A percentile compares a stretch with the other conserved stretches of the same genome.
Evolutionary conservation across 805 yeast genomes (phyloP).

Genomic region (Torulaspora maleeae): DNA sequence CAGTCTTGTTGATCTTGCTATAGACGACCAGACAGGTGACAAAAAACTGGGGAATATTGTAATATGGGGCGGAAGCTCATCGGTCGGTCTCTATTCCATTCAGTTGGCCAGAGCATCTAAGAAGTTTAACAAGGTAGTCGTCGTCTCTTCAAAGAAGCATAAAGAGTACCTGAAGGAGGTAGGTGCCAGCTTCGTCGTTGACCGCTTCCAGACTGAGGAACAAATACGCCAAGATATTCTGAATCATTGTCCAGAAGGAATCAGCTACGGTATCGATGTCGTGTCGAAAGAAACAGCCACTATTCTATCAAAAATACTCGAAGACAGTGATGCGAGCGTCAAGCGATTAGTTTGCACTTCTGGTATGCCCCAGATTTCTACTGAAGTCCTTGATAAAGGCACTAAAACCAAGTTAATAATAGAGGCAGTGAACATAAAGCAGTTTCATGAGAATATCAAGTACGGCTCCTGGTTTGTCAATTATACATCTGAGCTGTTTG

Average conservation of each 20-base stretch:
- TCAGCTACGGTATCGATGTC: constrained; percentile 42
- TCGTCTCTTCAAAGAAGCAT: constrained; percentile 43
- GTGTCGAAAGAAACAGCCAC: constrained; percentile 41
- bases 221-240: constrained; percentile 21
- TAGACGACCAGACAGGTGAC: constrained; percentile 10
- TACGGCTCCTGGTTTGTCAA: constrained; percentile 38
- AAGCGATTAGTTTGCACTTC: constrained; percentile 40
- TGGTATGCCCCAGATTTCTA: constrained; percentile 30
- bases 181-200: constrained; percentile 44
- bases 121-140: constrained; percentile 36
- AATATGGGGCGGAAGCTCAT: constrained; percentile 49
- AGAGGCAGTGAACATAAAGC: constrained; percentile 38
- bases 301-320: constrained; percentile 31
- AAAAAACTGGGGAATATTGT: constrained; percentile 25
- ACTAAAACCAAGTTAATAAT: constrained; percentile 27
- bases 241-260: constrained; percentile 27
- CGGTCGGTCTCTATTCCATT: constrained; percentile 42
- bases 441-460: constrained; percentile 41
- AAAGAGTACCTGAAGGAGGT: constrained; percentile 33
- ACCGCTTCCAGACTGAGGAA: constrained; percentile 32
- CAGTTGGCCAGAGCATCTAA: constrained; percentile 42
- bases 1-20: constrained; percentile 14
- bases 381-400: constrained; percentile 7
- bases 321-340: constrained; percentile 14
- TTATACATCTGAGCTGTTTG: constrained; percentile 34